phyloP scores from a whole-genome alignment of 129 eudicot genomes.

The Calendula officinalis region DNA sequence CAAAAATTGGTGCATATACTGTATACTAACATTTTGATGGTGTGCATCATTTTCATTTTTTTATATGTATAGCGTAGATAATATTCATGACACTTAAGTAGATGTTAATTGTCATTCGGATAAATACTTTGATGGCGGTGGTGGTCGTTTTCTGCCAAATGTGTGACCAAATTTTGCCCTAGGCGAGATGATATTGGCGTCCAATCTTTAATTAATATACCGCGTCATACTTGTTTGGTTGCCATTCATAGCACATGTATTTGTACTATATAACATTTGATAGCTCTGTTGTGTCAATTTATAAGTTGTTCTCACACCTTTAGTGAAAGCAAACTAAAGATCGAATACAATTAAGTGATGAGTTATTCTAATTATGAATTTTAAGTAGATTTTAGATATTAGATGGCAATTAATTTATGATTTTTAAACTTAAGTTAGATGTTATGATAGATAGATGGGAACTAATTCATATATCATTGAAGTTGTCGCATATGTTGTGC shows the following conservation, averaged over 20 bases:
- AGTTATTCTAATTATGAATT: no score
- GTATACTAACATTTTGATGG: slow-evolving; percentile 11
- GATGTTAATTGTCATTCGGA: background rate
- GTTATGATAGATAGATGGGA: no score
- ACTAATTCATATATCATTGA: no score
- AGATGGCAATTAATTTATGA: no score
- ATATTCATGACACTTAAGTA: background rate
- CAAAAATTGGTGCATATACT: no score
- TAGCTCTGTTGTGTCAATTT: background rate
- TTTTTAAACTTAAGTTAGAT: no score
- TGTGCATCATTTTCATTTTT: slow-evolving; percentile 10
- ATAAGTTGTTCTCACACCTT: background rate
- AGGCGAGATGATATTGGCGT: background rate
- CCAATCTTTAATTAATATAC: slow-evolving; percentile 13
- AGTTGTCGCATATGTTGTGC: no score
- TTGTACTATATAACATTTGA: background rate
- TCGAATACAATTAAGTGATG: no score
- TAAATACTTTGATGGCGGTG: slow-evolving; percentile 2
- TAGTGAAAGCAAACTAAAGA: no score
- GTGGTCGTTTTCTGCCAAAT: background rate
- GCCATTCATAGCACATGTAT: background rate
- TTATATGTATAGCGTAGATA: background rate
- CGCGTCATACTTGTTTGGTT: slow-evolving; percentile 5
- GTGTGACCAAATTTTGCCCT: background rate
- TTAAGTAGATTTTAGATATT: no score